A percentile compares a stretch with the other conserved stretches of the same genome.
These are phyloP conservation scores for Heterobasidion irregulare DNA, from an alignment of 1,284 basidiomycete species.

Conservation along the genomic window DNA sequence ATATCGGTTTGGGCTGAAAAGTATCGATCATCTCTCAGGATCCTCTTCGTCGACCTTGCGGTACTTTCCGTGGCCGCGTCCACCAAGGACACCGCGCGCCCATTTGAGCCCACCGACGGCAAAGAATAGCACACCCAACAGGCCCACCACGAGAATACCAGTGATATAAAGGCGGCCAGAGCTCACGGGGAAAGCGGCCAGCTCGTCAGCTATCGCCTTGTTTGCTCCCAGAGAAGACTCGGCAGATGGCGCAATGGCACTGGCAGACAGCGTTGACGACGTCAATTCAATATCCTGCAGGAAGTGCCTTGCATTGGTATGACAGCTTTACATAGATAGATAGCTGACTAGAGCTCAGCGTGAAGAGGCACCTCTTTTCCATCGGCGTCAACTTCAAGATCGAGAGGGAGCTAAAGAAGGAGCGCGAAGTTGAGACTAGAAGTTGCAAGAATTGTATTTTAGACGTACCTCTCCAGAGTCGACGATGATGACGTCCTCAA, in stretches of 20 bases:
- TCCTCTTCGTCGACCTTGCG: conserved; percentile 46
- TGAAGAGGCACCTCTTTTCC: conserved; percentile 87
- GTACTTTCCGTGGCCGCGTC: conserved; percentile 31
- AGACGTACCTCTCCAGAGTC: conserved; percentile 76
- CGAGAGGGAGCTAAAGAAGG: conserved; percentile 49
- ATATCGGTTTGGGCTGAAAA: too few species aligned
- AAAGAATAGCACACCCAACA: conserved; percentile 40
- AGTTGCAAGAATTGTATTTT: not conserved
- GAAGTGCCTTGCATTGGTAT: conserved; percentile 46
- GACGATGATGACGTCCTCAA: conserved; percentile 66
- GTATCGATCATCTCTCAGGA: not conserved
- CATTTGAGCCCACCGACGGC: conserved; percentile 47
- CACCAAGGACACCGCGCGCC: conserved; percentile 29
- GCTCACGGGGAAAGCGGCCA: conserved; percentile 9
- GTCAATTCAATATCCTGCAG: conserved; percentile 15
- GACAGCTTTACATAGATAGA: conserved; percentile 23
- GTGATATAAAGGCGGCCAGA: conserved; percentile 36
- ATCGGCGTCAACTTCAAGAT: conserved; percentile 59
- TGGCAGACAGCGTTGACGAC: not conserved
- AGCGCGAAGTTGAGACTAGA: conserved; percentile 4
- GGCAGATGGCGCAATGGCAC: not conserved
- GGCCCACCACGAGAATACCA: conserved; percentile 35
- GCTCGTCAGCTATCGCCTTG: conserved; percentile 4
- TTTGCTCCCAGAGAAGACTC: not conserved
- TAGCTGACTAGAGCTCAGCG: conserved; percentile 74